These are phyloP conservation scores for Morella rubra DNA, from an alignment of 306 rosid species.

Conservation along the genomic window DNA sequence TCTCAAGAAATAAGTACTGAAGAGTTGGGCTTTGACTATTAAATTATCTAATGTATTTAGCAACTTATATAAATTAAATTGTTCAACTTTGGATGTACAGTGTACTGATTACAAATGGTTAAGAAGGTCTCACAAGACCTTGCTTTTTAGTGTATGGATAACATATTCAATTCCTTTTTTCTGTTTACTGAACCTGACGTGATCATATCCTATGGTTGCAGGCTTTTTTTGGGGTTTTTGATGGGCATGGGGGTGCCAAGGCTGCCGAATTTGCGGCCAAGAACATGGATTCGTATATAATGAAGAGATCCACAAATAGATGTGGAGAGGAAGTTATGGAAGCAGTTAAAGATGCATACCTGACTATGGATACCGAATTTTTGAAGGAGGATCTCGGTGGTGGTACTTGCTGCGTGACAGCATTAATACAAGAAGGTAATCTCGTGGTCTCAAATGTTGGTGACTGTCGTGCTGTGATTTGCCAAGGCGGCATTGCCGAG, in stretches of 20 bases:
- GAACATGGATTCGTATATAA: conserved; percentile 36
- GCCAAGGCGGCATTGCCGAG: conserved; percentile 48
- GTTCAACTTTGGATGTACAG: not conserved
- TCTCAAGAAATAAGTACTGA: not conserved
- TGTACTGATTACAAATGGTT: too few species aligned
- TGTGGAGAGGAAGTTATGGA: conserved; percentile 26
- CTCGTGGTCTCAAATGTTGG: conserved; percentile 53
- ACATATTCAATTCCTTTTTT: not conserved
- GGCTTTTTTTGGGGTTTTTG: conserved; percentile 59
- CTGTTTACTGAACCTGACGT: not conserved
- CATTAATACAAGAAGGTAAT: conserved; percentile 35
- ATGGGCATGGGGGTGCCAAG: conserved; percentile 55
- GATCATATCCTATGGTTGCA: conserved; percentile 26
- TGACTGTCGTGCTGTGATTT: conserved; percentile 59
- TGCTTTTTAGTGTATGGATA: not conserved
- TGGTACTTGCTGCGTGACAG: conserved; percentile 52
- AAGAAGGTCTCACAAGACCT: too few species aligned
- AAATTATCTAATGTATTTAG: not conserved
- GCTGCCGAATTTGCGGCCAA: conserved; percentile 55
- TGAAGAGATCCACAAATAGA: conserved; percentile 22
- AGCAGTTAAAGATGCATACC: conserved; percentile 46
- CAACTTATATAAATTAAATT: not conserved
- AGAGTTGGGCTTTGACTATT: not conserved
- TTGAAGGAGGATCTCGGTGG: conserved; percentile 31
- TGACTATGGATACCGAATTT: conserved; percentile 38